Conservation (phyloP, 2,329 filamentous ascomycete genomes). For the Pseudogymnoascus sp. region DNA sequence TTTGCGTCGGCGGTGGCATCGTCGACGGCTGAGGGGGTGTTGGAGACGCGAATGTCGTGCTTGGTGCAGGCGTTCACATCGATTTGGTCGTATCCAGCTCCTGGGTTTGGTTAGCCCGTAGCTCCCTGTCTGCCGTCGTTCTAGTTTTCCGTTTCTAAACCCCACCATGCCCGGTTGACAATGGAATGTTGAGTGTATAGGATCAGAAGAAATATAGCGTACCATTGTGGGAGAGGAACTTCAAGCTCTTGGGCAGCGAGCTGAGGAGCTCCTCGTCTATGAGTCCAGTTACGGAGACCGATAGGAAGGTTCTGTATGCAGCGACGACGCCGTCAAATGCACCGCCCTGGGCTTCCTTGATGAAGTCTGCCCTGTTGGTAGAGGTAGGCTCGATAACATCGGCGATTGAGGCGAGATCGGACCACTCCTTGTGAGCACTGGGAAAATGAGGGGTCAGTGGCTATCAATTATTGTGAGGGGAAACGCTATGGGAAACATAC, state of each 20-base stretch:
- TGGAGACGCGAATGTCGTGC: constrained; percentile 63
- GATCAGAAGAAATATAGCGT: constrained; percentile 19
- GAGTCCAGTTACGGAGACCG: constrained; percentile 55
- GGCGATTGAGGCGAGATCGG: constrained; percentile 52
- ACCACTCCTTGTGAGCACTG: constrained; percentile 61
- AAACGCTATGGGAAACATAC: constrained; percentile 38
- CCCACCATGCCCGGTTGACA: neutral
- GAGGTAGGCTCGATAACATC: constrained; percentile 58
- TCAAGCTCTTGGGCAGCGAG: constrained; percentile 45
- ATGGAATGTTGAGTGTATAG: neutral
- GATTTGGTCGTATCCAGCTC: constrained; percentile 80
- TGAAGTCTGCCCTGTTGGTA: constrained; percentile 57
- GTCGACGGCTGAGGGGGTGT: constrained; percentile 73
- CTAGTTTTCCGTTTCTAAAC: no score
- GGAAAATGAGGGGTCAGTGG: constrained; percentile 11
- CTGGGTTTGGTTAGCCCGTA: constrained; percentile 31
- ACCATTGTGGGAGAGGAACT: constrained; percentile 57
- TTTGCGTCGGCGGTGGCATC: constrained; percentile 76
- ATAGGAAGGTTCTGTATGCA: constrained; percentile 65
- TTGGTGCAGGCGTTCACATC: constrained; percentile 65
- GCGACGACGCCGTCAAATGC: constrained; percentile 58
- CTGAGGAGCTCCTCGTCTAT: constrained; percentile 65
- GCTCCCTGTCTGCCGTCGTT: neutral
- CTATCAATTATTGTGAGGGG: constrained; percentile 4
- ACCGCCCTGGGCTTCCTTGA: constrained; percentile 59